A percentile compares a stretch with the other conserved stretches of the same genome.
phyloP scores from a whole-genome alignment of 345 rosid genomes.

The thale cress (Arabidopsis thaliana) region TAIR10.1 NC_003070.9:6955501-6956000 shows the following conservation, averaged over 20 bases:
- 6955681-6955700: conserved; percentile 30
- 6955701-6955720: conserved; percentile 13
- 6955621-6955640: conserved; percentile 74
- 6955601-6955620: conserved; percentile 85
- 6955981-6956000: conserved; percentile 67
- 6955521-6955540: conserved; percentile 67
- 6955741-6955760: not conserved
- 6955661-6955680: conserved; percentile 70
- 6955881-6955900: conserved; percentile 56
- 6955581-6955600: conserved; percentile 96
- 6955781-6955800: conserved; percentile 71
- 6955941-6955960: conserved; percentile 35
- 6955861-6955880: conserved; percentile 62
- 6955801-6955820: conserved; percentile 85
- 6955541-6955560: conserved; percentile 74
- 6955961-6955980: conserved; percentile 62
- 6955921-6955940: conserved; percentile 44
- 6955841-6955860: conserved; percentile 63
- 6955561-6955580: conserved; percentile 89
- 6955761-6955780: conserved; percentile 71
- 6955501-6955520: conserved; percentile 52
- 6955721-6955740: conserved; percentile 11
- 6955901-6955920: conserved; percentile 43
- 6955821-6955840: conserved; percentile 71
- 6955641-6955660: conserved; percentile 82